These are phyloP conservation scores for Furculomyces boomerangus DNA, from an alignment of 371 early-diverging fungal genomes.

Conservation along the genomic window DNA sequence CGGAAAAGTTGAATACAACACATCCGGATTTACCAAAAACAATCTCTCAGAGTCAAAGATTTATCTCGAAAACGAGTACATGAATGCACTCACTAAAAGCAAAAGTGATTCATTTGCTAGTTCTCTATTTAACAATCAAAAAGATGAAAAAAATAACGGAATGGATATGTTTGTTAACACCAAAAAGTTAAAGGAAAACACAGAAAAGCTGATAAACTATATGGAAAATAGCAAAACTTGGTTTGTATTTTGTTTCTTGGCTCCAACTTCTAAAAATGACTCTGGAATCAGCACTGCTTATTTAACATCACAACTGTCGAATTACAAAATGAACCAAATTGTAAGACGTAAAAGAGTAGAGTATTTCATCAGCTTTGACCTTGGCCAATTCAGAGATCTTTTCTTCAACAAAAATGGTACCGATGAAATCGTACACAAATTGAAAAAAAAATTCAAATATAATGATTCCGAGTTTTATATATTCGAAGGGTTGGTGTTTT, in stretches of 20 bases:
- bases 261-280: constrained; percentile 45
- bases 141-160: constrained; percentile 4
- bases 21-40: too few relatives aligned
- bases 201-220: constrained; percentile 56
- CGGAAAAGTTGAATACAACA: constrained; percentile 43
- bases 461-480: neutral
- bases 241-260: constrained; percentile 55
- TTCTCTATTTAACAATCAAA: neutral
- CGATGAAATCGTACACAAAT: constrained; percentile 5
- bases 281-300: constrained; percentile 28
- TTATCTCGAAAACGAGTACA: too few relatives aligned
- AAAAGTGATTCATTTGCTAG: too few relatives aligned
- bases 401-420: neutral
- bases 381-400: constrained; percentile 40
- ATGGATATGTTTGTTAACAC: constrained; percentile 29
- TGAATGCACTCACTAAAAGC: too few relatives aligned
- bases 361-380: constrained; percentile 38
- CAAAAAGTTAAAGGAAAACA: constrained; percentile 47
- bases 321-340: constrained; percentile 30
- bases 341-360: constrained; percentile 25
- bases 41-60: too few relatives aligned
- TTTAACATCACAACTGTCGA: constrained; percentile 37
- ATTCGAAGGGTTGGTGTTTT: too few relatives aligned
- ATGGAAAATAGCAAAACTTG: constrained; percentile 67
- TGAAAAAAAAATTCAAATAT: neutral